phyloP scores from a whole-genome alignment of 805 yeast genomes.

The Wickerhamomyces hampshirensis region DNA sequence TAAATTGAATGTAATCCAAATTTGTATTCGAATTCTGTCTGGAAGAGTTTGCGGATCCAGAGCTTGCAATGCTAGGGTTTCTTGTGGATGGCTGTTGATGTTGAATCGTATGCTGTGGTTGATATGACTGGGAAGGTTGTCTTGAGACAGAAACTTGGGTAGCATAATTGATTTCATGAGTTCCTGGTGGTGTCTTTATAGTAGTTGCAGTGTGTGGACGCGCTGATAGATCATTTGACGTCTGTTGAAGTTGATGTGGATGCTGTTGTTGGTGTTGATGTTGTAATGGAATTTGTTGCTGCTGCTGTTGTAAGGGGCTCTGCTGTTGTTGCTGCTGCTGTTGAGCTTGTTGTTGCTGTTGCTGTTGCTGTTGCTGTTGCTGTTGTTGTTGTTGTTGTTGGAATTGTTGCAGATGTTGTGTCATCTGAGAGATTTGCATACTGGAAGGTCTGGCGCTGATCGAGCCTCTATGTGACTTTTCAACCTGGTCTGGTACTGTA shows the following conservation, averaged over 20 bases:
- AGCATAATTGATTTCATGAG: slow-evolving; percentile 2
- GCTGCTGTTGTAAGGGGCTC: no score
- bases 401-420: slow-evolving; percentile 6
- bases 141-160: slow-evolving; percentile 9
- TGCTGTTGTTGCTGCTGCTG: no score
- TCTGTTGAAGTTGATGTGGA: no score
- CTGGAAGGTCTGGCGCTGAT: slow-evolving; percentile 49
- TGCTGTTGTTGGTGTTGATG: no score
- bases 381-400: slow-evolving; percentile 16
- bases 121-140: slow-evolving; percentile 11
- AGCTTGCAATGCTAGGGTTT: slow-evolving; percentile 16
- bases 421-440: slow-evolving; percentile 24
- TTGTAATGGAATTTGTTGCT: no score
- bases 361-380: slow-evolving; percentile 7
- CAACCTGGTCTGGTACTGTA: slow-evolving; percentile 38
- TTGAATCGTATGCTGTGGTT: no score
- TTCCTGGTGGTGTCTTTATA: slow-evolving; percentile 3
- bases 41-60: slow-evolving; percentile 18
- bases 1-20: slow-evolving; percentile 21
- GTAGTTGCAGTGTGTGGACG: slow-evolving; percentile 5
- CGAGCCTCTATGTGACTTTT: slow-evolving; percentile 50
- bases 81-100: slow-evolving; percentile 12
- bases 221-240: background rate
- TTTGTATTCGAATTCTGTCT: slow-evolving; percentile 24
- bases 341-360: no score